These are phyloP conservation scores for Blastomyces gilchristii DNA, from an alignment of 2,329 filamentous ascomycete species.

Conservation along the genomic window DNA sequence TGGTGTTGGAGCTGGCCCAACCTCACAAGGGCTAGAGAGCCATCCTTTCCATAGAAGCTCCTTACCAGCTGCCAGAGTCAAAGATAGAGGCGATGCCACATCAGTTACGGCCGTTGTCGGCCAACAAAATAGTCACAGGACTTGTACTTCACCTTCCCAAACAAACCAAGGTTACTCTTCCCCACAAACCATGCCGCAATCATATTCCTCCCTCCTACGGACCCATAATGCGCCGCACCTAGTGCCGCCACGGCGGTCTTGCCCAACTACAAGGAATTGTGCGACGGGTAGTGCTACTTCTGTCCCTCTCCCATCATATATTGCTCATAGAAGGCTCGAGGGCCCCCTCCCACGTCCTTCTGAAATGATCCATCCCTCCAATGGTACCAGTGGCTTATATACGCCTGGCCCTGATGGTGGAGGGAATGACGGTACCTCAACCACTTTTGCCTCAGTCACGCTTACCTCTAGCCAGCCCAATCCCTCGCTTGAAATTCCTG, in stretches of 20 bases:
- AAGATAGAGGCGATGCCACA: not conserved
- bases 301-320: slow-evolving; percentile 11
- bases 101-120: not conserved
- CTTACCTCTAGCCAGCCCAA: not conserved
- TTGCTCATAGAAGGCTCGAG: slow-evolving; percentile 7
- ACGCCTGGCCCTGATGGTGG: not conserved
- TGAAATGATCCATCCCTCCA: not conserved
- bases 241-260: slow-evolving; percentile 8
- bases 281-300: not conserved
- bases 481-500: not conserved
- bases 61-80: slow-evolving; percentile 19
- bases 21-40: slow-evolving; percentile 20
- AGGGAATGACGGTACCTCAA: slow-evolving; percentile 3
- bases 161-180: not conserved
- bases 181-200: slow-evolving; percentile 1
- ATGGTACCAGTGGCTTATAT: not conserved
- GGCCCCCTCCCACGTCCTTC: not conserved
- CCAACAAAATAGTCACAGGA: not conserved
- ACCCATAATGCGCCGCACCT: slow-evolving; percentile 6
- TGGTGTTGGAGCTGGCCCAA: slow-evolving; percentile 23
- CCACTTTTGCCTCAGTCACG: not conserved
- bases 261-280: slow-evolving; percentile 5
- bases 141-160: not conserved
- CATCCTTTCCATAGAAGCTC: slow-evolving; percentile 29
- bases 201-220: slow-evolving; percentile 2